Percentiles rank a stretch among this genome's conserved stretches.
Evolutionary conservation across 805 yeast genomes (phyloP).

Genomic region (Wickerhamomyces mucosus): DNA sequence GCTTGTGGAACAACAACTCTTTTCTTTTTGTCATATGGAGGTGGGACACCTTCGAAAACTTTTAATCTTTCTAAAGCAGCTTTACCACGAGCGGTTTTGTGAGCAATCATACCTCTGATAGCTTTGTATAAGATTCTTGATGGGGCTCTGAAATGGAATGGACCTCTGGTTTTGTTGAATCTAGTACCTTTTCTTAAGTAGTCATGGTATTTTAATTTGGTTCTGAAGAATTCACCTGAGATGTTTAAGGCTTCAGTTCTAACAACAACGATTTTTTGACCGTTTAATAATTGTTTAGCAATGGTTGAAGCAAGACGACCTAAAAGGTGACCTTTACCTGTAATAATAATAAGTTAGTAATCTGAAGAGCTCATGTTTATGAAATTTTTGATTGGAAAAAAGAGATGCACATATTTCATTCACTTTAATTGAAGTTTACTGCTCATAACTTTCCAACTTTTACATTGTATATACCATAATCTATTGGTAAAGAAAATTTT

Average conservation of each 20-base stretch:
- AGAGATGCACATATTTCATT: too few relatives aligned
- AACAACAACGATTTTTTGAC: conserved; percentile 96
- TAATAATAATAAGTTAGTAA: conserved; percentile 17
- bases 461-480: too few relatives aligned
- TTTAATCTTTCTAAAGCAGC: conserved; percentile 99
- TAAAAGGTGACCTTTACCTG: conserved; percentile 96
- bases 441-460: too few relatives aligned
- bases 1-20: conserved; percentile 99
- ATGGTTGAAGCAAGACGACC: conserved; percentile 99
- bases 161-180: conserved; percentile 98
- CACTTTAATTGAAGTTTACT: too few relatives aligned
- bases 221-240: conserved; percentile 99
- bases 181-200: conserved; percentile 99
- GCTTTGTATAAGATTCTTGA: conserved; percentile 99
- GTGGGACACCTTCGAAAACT: conserved; percentile 99
- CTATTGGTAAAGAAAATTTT: too few relatives aligned
- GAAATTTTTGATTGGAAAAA: conserved; percentile 3
- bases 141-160: conserved; percentile 99
- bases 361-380: too few relatives aligned
- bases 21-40: conserved; percentile 99
- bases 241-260: conserved; percentile 97
- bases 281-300: conserved; percentile 97
- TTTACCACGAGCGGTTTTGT: conserved; percentile 99
- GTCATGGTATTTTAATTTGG: conserved; percentile 99
- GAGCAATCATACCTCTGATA: conserved; percentile 98